Conservation (phyloP, 345 rosid genomes). For the Bruguiera parviflora region DNA sequence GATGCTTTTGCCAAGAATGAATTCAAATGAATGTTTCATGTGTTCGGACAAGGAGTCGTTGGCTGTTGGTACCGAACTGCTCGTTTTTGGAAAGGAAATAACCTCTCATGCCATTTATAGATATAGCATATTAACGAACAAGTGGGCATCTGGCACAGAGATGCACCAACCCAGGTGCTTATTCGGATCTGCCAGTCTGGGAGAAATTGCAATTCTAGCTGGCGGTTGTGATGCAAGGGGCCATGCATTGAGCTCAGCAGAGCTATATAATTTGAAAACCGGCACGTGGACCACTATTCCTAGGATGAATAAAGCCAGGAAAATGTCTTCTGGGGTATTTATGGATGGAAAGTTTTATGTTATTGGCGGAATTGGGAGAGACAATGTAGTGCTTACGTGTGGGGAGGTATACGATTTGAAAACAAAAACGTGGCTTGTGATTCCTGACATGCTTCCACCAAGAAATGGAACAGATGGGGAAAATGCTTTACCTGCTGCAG, state of each 20-base stretch:
- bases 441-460: constrained; percentile 52
- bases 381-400: constrained; percentile 33
- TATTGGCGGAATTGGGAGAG: constrained; percentile 55
- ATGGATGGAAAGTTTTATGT: constrained; percentile 75
- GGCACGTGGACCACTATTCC: constrained; percentile 50
- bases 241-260: constrained; percentile 40
- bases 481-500: constrained; percentile 20
- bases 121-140: no score
- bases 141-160: no score
- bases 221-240: constrained; percentile 59
- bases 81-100: no score
- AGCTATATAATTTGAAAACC: constrained; percentile 55
- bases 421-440: constrained; percentile 46
- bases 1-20: constrained; percentile 58
- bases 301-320: constrained; percentile 52
- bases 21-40: constrained; percentile 25
- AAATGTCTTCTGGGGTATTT: constrained; percentile 60
- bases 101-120: no score
- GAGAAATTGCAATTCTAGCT: constrained; percentile 58
- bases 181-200: constrained; percentile 60
- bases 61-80: constrained; percentile 18
- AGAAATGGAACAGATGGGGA: constrained; percentile 16
- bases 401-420: constrained; percentile 62
- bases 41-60: constrained; percentile 36
- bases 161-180: constrained; percentile 55